These are phyloP conservation scores for Monosporascus ibericus DNA, from an alignment of 2,329 filamentous ascomycete genomes.

Conservation along the genomic window DNA sequence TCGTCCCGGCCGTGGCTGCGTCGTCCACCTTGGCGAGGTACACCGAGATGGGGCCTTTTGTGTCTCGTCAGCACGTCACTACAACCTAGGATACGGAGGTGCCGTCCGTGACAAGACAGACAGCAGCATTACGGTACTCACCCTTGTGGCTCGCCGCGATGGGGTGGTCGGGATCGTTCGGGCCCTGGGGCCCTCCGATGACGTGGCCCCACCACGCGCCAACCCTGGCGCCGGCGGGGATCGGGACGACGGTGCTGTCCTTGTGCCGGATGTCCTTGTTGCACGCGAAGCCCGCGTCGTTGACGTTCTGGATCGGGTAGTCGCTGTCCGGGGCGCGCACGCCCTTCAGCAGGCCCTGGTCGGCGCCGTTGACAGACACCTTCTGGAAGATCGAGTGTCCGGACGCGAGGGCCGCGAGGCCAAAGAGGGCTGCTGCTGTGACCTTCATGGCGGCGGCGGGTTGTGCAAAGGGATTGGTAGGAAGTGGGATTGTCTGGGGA, in stretches of 20 bases:
- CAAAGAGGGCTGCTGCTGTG: constrained; percentile 9
- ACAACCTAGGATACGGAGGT: constrained; percentile 1
- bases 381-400: constrained; percentile 17
- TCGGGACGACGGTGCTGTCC: constrained; percentile 34
- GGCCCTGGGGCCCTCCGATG: constrained; percentile 39
- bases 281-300: constrained; percentile 39
- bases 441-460: constrained; percentile 6
- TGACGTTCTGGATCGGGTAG: constrained; percentile 43
- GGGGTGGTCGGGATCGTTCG: constrained; percentile 40
- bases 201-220: constrained; percentile 44
- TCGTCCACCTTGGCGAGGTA: constrained; percentile 44
- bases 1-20: constrained; percentile 33
- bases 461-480: too few species aligned
- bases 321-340: constrained; percentile 43
- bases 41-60: constrained; percentile 37
- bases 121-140: constrained; percentile 5
- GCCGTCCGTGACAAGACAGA: constrained; percentile 1
- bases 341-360: constrained; percentile 43
- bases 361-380: constrained; percentile 41
- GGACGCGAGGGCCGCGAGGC: constrained; percentile 9
- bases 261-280: constrained; percentile 33
- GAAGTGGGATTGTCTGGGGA: too few species aligned
- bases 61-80: not conserved
- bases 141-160: constrained; percentile 44
- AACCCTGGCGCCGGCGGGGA: constrained; percentile 42